Evolutionary conservation across 2,329 filamentous ascomycete genomes (phyloP).

Genomic region (Bimuria novae-zelandiae): DNA sequence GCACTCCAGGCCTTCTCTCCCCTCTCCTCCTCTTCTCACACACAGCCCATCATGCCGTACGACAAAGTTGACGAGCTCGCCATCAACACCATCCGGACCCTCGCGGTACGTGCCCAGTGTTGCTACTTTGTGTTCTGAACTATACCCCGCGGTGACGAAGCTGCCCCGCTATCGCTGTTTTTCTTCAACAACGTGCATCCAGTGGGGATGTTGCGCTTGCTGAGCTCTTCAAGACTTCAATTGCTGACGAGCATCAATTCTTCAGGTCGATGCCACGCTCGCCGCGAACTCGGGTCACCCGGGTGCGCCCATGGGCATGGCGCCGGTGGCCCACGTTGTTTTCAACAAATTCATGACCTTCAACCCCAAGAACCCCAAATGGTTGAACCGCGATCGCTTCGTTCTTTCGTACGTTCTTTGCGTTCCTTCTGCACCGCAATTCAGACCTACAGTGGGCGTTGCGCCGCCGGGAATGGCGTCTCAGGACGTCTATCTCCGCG

Average conservation of each 20-base stretch:
- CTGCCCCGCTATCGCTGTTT: constrained; percentile 21
- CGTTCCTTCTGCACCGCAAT: constrained; percentile 5
- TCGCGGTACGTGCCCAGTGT: constrained; percentile 73
- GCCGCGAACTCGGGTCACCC: constrained; percentile 97
- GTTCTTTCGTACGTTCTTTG: constrained; percentile 85
- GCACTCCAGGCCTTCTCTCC: constrained; percentile 19
- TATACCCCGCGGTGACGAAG: constrained; percentile 3
- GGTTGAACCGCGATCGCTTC: constrained; percentile 97
- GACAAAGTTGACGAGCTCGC: constrained; percentile 84
- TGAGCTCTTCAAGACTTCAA: constrained; percentile 21
- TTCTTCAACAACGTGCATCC: constrained; percentile 2
- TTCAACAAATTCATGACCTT: constrained; percentile 99
- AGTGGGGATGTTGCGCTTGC: neutral
- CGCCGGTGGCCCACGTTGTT: constrained; percentile 92
- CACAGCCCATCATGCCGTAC: constrained; percentile 74
- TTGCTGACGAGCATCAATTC: constrained; percentile 34
- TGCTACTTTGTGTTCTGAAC: constrained; percentile 1
- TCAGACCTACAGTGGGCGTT: constrained; percentile 3
- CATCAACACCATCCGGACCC: constrained; percentile 96
- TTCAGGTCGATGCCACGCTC: constrained; percentile 94
- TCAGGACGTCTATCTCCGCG: constrained; percentile 27
- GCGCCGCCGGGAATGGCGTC: constrained; percentile 4
- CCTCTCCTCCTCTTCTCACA: constrained; percentile 12
- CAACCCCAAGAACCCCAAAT: constrained; percentile 98
- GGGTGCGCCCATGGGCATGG: constrained; percentile 97